A percentile compares a stretch with the other conserved stretches of the same genome.
Conservation (phyloP, 2,329 filamentous ascomycete species). For the Westerdykella sp. region DNA sequence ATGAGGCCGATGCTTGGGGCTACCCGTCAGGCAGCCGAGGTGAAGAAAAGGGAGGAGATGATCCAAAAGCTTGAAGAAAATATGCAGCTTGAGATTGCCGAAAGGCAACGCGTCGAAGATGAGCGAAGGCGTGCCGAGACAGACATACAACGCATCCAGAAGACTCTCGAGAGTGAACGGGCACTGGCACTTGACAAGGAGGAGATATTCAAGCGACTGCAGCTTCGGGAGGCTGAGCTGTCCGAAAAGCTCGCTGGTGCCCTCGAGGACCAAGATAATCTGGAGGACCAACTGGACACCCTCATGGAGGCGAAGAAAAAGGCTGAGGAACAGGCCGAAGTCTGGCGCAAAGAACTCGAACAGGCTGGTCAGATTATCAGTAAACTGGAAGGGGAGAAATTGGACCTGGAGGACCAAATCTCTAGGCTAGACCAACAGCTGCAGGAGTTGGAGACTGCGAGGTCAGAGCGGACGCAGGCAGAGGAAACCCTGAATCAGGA, state of each 20-base stretch:
- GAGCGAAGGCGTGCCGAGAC: constrained; percentile 80
- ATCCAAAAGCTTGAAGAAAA: constrained; percentile 82
- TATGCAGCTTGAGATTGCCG: constrained; percentile 68
- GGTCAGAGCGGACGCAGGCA: constrained; percentile 67
- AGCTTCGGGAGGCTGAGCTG: constrained; percentile 83
- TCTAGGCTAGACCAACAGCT: constrained; percentile 65
- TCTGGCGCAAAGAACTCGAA: constrained; percentile 74
- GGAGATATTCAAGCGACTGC: constrained; percentile 96
- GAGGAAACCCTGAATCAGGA: constrained; percentile 75
- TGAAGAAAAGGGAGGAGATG: constrained; percentile 90
- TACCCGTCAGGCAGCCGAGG: constrained; percentile 84
- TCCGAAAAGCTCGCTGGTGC: constrained; percentile 89
- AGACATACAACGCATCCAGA: constrained; percentile 84
- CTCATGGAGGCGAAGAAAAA: constrained; percentile 83
- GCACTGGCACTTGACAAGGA: constrained; percentile 97
- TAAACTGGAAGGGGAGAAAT: constrained; percentile 81
- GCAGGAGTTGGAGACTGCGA: constrained; percentile 61
- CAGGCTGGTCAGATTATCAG: constrained; percentile 85
- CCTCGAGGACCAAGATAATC: constrained; percentile 84
- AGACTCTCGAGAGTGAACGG: constrained; percentile 90
- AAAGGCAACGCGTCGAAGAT: constrained; percentile 78
- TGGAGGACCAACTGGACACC: constrained; percentile 89
- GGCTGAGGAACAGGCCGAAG: constrained; percentile 76
- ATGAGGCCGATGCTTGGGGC: constrained; percentile 94
- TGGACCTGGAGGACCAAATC: constrained; percentile 61